These are phyloP conservation scores for Verticillium klebahnii DNA, from an alignment of 2,329 filamentous ascomycete genomes.

Conservation along the genomic window DNA sequence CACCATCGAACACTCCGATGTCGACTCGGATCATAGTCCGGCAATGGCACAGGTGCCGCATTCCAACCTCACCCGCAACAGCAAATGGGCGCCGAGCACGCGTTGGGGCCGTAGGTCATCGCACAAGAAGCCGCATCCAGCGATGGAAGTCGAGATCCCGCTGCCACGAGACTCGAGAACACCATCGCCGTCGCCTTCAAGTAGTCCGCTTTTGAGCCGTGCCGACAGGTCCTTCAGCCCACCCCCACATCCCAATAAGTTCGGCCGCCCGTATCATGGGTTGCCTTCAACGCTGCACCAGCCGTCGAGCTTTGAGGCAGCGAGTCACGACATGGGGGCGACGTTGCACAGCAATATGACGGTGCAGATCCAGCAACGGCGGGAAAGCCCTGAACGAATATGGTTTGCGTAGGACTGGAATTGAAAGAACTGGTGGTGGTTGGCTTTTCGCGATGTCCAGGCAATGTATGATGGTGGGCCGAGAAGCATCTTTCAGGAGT, in stretches of 20 bases:
- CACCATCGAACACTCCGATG: neutral
- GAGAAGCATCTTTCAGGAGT: neutral
- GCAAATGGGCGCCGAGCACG: neutral
- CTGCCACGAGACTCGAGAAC: slow-evolving; percentile 5
- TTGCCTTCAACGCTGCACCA: neutral
- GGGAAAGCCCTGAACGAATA: neutral
- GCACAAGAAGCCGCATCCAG: slow-evolving; percentile 4
- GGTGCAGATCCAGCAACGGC: neutral
- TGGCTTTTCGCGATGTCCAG: too few relatives aligned
- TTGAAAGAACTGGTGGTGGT: neutral
- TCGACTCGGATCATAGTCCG: neutral
- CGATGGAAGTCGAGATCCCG: slow-evolving; percentile 6
- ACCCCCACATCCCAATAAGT: neutral
- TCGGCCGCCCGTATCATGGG: neutral
- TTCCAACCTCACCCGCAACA: neutral
- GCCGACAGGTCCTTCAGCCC: neutral
- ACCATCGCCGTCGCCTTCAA: slow-evolving; percentile 2
- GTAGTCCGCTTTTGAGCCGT: neutral
- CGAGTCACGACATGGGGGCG: neutral
- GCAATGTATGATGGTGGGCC: too few relatives aligned
- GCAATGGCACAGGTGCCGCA: neutral
- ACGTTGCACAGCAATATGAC: neutral
- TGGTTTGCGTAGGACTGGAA: neutral
- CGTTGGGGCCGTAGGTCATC: neutral
- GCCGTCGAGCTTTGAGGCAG: neutral